Evolutionary conservation across 306 rosid species (phyloP), one percentile per base, ranked within the genome.

Genomic region (Glycine tomentella): DNA sequence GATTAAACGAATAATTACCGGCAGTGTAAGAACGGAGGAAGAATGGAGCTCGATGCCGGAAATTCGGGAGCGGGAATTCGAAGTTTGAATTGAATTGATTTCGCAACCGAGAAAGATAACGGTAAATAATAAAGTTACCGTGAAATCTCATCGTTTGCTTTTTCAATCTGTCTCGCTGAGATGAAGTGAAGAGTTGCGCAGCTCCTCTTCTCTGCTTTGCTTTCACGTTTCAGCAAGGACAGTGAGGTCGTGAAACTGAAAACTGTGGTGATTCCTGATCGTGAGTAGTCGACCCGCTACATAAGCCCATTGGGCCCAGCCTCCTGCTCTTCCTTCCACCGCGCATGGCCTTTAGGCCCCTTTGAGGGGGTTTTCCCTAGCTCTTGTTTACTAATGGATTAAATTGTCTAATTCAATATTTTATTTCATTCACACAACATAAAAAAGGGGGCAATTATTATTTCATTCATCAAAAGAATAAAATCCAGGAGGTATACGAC

Each of bases 21-120:
- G 85, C 48, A 13, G 91, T 86, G 80, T 82, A 89, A 61, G 80
- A 66, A 83, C 92, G 91, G 46, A 75, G 52, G 1, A 40, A 62
- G 25, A 65, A 56, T 4, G 81, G 84, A 66, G 57, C 59, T 33
- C 59, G 85, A 14, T 6, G 51, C 9, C 55, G 83, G 68, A 73
- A 46, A 55, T 3, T 75, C 2, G 33, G 38, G 67, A 10, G 77
- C 2, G 81, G 8, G 58, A 48, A 63, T 34, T 38, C 10, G 20
- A 70, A 58, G 0, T 78, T n/a, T 64, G 87, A 79, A 50, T 72
- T 8, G 9, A 63, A 79, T 8, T 50, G 87, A 3, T 76, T 82
- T 65, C 52, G 78, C 11, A 49, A 48, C 62, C 9, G 58, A 15
- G 65, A 72, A 72, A 86, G 52, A 68, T 53, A 66, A 53, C 83